Evolutionary conservation across 2,329 filamentous ascomycete species (phyloP).

Genomic region (Knufia fluminis): DNA sequence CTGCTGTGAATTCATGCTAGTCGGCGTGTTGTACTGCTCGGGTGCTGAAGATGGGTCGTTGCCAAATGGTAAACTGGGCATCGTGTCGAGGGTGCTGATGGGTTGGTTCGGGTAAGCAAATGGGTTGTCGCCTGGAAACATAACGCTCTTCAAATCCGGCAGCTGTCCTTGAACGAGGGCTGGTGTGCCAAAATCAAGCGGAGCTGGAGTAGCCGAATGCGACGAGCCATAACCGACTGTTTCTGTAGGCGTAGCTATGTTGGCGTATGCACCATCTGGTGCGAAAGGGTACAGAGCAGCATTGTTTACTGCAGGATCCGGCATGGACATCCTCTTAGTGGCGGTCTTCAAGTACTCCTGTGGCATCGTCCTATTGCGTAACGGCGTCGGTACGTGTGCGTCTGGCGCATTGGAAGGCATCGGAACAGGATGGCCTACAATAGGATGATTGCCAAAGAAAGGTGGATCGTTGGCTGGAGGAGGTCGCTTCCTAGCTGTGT

Average conservation of each 20-base stretch:
- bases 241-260: not conserved
- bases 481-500: slow-evolving; percentile 39
- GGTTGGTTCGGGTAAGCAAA: slow-evolving; percentile 44
- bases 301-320: slow-evolving; percentile 10
- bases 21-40: not conserved
- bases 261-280: not conserved
- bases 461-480: slow-evolving; percentile 24
- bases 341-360: slow-evolving; percentile 19
- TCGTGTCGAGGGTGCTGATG: slow-evolving; percentile 18
- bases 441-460: not conserved
- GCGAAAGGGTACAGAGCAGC: not conserved
- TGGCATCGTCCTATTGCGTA: slow-evolving; percentile 16
- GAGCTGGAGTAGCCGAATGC: slow-evolving; percentile 19
- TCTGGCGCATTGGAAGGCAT: slow-evolving; percentile 5
- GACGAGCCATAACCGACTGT: not conserved
- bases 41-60: not conserved
- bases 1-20: not conserved
- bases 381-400: slow-evolving; percentile 12
- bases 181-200: slow-evolving; percentile 23
- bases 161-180: slow-evolving; percentile 24
- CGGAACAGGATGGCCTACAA: slow-evolving; percentile 2
- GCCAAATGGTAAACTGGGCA: slow-evolving; percentile 1
- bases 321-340: slow-evolving; percentile 20
- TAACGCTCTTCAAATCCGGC: slow-evolving; percentile 41
- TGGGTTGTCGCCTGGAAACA: slow-evolving; percentile 42